Percentiles rank a stretch among this genome's conserved stretches.
phyloP scores from a whole-genome alignment of 148 eudicot genomes.

The Salicornia ramosissima region DNA sequence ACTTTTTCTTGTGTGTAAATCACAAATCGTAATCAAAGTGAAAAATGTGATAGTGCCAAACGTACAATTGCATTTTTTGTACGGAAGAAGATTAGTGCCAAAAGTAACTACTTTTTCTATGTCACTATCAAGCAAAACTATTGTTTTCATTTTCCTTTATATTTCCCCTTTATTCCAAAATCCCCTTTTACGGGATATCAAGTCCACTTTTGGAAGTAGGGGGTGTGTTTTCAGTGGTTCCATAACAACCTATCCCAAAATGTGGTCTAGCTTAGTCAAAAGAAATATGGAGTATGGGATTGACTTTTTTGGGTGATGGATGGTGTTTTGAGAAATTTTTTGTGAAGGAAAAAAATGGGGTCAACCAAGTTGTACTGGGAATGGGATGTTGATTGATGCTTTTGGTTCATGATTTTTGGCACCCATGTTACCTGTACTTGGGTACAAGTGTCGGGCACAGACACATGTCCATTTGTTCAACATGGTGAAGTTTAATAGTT shows the following conservation, averaged over 20 bases:
- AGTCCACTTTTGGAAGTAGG: background rate
- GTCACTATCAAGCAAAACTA: background rate
- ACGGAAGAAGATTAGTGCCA: too few species aligned
- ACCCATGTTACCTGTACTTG: too few species aligned
- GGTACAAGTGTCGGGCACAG: too few species aligned
- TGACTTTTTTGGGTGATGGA: background rate
- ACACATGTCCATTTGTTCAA: too few species aligned
- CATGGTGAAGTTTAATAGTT: too few species aligned
- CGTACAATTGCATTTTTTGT: too few species aligned
- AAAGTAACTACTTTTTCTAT: background rate
- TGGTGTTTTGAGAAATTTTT: background rate
- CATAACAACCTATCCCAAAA: background rate
- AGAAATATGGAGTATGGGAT: too few species aligned
- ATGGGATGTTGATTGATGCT: background rate
- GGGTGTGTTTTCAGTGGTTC: background rate
- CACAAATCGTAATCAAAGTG: too few species aligned
- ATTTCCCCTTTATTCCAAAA: background rate
- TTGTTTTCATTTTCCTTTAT: background rate
- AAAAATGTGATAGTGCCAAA: too few species aligned
- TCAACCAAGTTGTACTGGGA: too few species aligned
- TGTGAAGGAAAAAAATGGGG: background rate
- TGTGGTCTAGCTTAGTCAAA: background rate
- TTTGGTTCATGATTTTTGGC: too few species aligned
- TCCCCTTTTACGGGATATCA: background rate
- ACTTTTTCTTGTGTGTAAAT: too few species aligned